Evolutionary conservation across 345 rosid species (phyloP).

Genomic region (Populus simonii): DNA sequence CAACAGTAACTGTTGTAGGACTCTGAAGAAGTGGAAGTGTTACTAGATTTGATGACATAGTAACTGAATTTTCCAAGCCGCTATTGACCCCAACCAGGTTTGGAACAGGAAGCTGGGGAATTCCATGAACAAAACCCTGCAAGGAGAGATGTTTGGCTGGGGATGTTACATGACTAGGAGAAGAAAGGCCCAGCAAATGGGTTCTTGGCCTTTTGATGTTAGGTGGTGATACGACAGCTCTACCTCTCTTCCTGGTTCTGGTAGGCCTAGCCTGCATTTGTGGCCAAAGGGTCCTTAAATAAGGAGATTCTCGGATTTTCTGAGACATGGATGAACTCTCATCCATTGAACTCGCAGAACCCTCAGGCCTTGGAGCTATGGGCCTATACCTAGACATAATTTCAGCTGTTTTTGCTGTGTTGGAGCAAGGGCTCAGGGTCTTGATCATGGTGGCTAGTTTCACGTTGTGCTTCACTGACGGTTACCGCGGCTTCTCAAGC

Average conservation of each 20-base stretch:
- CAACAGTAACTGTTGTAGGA: constrained; percentile 27
- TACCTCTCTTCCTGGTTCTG: constrained; percentile 81
- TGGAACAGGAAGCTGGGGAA: constrained; percentile 39
- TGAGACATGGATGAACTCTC: constrained; percentile 51
- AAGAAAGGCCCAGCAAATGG: constrained; percentile 23
- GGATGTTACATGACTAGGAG: constrained; percentile 25
- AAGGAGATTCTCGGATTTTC: constrained; percentile 72
- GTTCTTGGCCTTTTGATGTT: constrained; percentile 46
- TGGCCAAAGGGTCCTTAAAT: constrained; percentile 76
- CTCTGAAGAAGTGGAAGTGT: constrained; percentile 77
- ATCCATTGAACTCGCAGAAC: constrained; percentile 21
- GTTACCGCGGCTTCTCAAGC: not conserved
- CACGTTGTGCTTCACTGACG: not conserved
- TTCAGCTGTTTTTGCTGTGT: constrained; percentile 76
- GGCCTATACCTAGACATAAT: constrained; percentile 92
- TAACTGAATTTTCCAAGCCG: constrained; percentile 27
- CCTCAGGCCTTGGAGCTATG: constrained; percentile 84
- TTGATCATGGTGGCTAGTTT: constrained; percentile 49
- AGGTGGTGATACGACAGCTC: constrained; percentile 52
- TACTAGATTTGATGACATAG: constrained; percentile 43
- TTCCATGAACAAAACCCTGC: constrained; percentile 41
- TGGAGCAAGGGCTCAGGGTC: constrained; percentile 44
- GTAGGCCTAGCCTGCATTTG: constrained; percentile 85
- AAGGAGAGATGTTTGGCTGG: constrained; percentile 27
- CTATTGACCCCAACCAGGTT: constrained; percentile 19